phyloP scores from a whole-genome alignment of 139 green algal genomes.

The Closterium sp. region DNA sequence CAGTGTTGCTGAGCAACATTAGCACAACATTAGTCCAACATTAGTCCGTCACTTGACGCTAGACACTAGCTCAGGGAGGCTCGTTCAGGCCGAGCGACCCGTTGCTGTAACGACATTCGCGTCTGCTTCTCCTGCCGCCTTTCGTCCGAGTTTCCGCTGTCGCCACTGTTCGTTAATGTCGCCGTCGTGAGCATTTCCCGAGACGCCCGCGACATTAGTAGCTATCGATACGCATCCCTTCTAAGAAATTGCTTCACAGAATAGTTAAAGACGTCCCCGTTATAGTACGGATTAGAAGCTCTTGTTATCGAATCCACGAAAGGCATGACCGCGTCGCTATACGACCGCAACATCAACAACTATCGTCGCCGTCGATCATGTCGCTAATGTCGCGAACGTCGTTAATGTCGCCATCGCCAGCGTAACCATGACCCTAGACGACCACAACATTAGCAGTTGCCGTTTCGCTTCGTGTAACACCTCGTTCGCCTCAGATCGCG shows the following conservation, averaged over 20 bases:
- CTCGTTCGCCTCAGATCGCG: neutral
- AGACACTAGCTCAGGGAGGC: neutral
- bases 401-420: neutral
- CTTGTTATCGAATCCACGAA: too few relatives aligned
- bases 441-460: neutral
- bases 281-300: neutral
- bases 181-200: too few relatives aligned
- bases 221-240: too few relatives aligned
- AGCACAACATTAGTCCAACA: too few relatives aligned
- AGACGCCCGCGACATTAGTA: too few relatives aligned
- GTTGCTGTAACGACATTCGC: neutral
- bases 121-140: neutral
- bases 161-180: neutral
- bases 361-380: neutral
- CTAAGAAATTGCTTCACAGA: too few relatives aligned
- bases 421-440: neutral
- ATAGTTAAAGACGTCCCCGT: neutral
- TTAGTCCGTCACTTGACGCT: neutral
- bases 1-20: too few relatives aligned
- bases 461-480: neutral
- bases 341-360: neutral
- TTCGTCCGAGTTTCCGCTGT: neutral
- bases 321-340: neutral
- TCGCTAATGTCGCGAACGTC: neutral
- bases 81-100: neutral